Base-by-base conservation (phyloP, 805 yeast species). In the Zygotorulaspora sp. region DNA sequence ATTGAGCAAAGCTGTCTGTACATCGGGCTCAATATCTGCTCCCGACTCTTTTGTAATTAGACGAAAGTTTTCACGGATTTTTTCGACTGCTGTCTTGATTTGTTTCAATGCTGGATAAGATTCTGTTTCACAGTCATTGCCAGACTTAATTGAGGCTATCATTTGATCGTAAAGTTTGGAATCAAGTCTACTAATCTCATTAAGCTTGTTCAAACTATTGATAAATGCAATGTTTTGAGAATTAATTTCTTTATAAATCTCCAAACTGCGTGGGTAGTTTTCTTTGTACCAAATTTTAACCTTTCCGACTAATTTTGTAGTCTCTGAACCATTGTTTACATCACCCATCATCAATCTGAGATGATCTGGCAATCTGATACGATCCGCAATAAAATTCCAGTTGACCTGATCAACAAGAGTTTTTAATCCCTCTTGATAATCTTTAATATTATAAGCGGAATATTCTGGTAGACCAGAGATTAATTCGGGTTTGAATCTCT, bases 291-390 rank as follows among this genome's bases (percentile, higher is more conserved):
- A 92, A 14, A 62, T 55, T 35, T 78, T 67, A 1, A 92, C 92
- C 49, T 74, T 75, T 1, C 82, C 68, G 1, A 92, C 97, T 57
- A 92, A 68, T 48, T 83, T 84, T 0, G 97, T 96, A 0, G 98
- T 92, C 55, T 88, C 95, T 0, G 96, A 86, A 0, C 98, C 98
- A 11, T 85, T 89, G 13, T 76, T 68, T 13, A 92, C 84, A 61
- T 92, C 98, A 9, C 98, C 98, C 95, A 92, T 86, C 2, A 92
- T 57, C 32, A 92, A 56, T 38, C 75, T 72, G 16, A 89, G 62
- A 1, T 80, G 75, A 2, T 71, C 70, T 0, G 97, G 97, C 35
- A 92, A 63, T 2, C 70, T 58, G 36, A 87, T 77, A 21, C 70
- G 69, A 6, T 63, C 65, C 36, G 68, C 72, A n/a, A 54, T 62